These are phyloP conservation scores for Suillus fuscotomentosus DNA, from an alignment of 768 basidiomycete species.

Conservation along the genomic window DNA sequence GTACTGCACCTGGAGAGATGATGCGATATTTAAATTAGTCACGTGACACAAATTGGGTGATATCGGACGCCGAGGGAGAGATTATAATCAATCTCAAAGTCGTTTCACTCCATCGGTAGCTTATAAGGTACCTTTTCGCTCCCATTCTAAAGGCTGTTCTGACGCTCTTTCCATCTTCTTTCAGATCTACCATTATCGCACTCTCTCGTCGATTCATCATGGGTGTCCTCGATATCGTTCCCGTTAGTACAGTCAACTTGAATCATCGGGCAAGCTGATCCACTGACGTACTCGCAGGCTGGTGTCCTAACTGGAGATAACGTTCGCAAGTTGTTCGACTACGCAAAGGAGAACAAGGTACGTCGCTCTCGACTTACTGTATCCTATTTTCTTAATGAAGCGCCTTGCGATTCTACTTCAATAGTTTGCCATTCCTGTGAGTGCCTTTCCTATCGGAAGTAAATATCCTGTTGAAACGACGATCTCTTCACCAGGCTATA, in stretches of 20 bases:
- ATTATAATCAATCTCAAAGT: slow-evolving; percentile 4
- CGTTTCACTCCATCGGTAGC: slow-evolving; percentile 2
- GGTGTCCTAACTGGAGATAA: slow-evolving; percentile 96
- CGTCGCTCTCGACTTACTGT: slow-evolving; percentile 17
- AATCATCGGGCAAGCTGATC: slow-evolving; percentile 2
- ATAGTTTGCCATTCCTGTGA: slow-evolving; percentile 80
- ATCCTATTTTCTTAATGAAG: slow-evolving; percentile 6
- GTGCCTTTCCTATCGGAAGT: slow-evolving; percentile 27
- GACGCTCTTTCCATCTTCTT: slow-evolving; percentile 1
- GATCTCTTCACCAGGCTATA: slow-evolving; percentile 53
- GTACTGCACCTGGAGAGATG: neutral
- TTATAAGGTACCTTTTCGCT: slow-evolving; percentile 8
- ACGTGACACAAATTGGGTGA: neutral
- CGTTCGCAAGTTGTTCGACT: slow-evolving; percentile 93
- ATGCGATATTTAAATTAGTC: neutral
- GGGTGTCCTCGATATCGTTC: slow-evolving; percentile 84
- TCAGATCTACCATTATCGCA: neutral
- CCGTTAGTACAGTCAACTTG: slow-evolving; percentile 47
- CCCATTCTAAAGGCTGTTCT: neutral
- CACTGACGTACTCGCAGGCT: slow-evolving; percentile 48
- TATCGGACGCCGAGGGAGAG: slow-evolving; percentile 1
- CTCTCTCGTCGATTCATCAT: slow-evolving; percentile 33
- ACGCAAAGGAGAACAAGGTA: slow-evolving; percentile 87
- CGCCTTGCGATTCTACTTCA: slow-evolving; percentile 26
- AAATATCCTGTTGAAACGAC: neutral